phyloP scores from a whole-genome alignment of 768 basidiomycete genomes.

The Auricularia sp. region DNA sequence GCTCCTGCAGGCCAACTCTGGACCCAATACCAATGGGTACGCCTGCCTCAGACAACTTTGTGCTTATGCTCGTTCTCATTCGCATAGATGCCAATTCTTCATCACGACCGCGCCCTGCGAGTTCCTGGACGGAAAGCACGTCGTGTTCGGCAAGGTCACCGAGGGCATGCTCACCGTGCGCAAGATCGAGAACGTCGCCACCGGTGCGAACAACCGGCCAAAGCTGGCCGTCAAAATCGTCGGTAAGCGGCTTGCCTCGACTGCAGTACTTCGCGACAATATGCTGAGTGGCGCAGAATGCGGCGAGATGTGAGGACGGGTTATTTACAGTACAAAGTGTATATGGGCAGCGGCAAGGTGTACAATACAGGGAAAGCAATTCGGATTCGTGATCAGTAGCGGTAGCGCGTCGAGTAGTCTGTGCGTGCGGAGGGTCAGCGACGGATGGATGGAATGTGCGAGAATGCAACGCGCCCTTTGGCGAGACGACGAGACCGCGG shows the following conservation, averaged over 20 bases:
- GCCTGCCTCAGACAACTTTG: too few species aligned
- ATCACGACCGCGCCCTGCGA: conserved; percentile 92
- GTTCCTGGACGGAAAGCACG: conserved; percentile 91
- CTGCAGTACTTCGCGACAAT: neutral
- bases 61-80: too few species aligned
- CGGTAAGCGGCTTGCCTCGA: conserved; percentile 37
- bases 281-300: conserved; percentile 12
- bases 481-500: conserved; percentile 93
- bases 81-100: conserved; percentile 59
- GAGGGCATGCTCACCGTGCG: conserved; percentile 34
- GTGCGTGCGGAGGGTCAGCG: conserved; percentile 4
- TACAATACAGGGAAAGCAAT: neutral
- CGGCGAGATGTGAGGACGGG: conserved; percentile 16
- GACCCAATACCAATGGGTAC: conserved; percentile 87
- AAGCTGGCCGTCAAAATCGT: conserved; percentile 83
- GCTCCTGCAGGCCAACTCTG: conserved; percentile 77
- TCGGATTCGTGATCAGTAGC: conserved; percentile 36
- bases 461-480: conserved; percentile 58
- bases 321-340: neutral
- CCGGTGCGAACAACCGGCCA: conserved; percentile 80
- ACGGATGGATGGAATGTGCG: neutral
- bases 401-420: conserved; percentile 79
- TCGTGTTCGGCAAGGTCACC: conserved; percentile 66
- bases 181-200: conserved; percentile 86
- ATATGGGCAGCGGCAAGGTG: neutral